A percentile compares a stretch with the other conserved stretches of the same genome.
Conservation (phyloP, 2,329 filamentous ascomycete species). For the Aspergillus aculeatinus region DNA sequence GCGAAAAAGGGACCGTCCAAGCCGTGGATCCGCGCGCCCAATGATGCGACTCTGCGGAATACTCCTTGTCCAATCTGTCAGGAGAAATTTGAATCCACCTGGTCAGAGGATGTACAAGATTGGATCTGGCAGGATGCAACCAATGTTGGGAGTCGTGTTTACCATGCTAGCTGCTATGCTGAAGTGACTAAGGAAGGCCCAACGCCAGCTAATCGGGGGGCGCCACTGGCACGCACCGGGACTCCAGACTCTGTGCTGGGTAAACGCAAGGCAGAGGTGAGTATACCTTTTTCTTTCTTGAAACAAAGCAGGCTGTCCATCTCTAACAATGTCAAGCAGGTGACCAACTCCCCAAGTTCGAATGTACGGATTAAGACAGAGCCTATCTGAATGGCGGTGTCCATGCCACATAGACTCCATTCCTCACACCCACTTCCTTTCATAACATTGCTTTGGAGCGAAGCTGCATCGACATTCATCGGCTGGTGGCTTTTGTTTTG, state of each 20-base stretch:
- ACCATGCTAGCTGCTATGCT: constrained; percentile 84
- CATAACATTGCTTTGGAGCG: constrained; percentile 7
- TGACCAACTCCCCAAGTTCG: constrained; percentile 35
- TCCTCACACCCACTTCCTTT: constrained; percentile 3
- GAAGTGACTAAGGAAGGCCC: constrained; percentile 71
- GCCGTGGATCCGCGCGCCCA: constrained; percentile 79
- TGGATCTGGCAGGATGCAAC: constrained; percentile 95
- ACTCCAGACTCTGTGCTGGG: constrained; percentile 68
- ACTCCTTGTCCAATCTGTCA: constrained; percentile 90
- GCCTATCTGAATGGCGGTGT: constrained; percentile 27
- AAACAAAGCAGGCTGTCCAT: not conserved
- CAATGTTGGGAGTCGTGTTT: constrained; percentile 74
- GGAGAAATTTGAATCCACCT: constrained; percentile 88
- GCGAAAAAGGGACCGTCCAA: constrained; percentile 59
- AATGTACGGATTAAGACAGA: constrained; percentile 44
- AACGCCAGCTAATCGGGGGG: constrained; percentile 29
- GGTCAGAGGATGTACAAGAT: constrained; percentile 89
- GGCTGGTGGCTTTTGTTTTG: constrained; percentile 18
- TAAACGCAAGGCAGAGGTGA: constrained; percentile 72
- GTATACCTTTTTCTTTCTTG: constrained; percentile 1
- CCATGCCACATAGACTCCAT: not conserved
- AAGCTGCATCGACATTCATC: constrained; percentile 15
- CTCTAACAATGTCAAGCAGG: constrained; percentile 22
- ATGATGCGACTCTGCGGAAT: constrained; percentile 71
- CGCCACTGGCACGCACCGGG: constrained; percentile 41